These are phyloP conservation scores for Gloeophyllum trabeum DNA, from an alignment of 768 basidiomycete genomes.

Conservation along the genomic window DNA sequence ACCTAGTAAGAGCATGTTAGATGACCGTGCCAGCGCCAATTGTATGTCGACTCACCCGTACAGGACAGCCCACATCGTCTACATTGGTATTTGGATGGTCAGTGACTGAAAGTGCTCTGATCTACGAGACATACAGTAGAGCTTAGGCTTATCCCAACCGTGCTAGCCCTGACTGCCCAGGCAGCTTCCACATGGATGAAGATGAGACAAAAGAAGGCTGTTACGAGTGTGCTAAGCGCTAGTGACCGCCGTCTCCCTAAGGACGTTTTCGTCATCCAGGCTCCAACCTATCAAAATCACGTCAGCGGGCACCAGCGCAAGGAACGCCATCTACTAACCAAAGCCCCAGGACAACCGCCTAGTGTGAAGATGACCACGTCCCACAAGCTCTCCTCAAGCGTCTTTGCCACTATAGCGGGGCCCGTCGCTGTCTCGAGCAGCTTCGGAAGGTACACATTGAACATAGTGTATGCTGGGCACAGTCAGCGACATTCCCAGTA, in stretches of 20 bases:
- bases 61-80: slow-evolving; percentile 84
- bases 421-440: slow-evolving; percentile 48
- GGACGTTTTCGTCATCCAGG: slow-evolving; percentile 62
- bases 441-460: slow-evolving; percentile 87
- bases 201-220: slow-evolving; percentile 59
- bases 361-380: slow-evolving; percentile 82
- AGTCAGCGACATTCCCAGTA: slow-evolving; percentile 3
- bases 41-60: slow-evolving; percentile 38
- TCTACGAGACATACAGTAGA: slow-evolving; percentile 49
- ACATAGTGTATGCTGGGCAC: slow-evolving; percentile 70
- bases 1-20: slow-evolving; percentile 21
- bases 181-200: slow-evolving; percentile 53
- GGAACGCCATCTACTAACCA: slow-evolving; percentile 33
- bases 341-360: slow-evolving; percentile 75
- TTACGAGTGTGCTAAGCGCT: slow-evolving; percentile 63
- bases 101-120: too few relatives aligned
- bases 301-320: neutral
- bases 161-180: slow-evolving; percentile 51
- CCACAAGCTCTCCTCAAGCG: slow-evolving; percentile 57
- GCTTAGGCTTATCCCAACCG: slow-evolving; percentile 68
- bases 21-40: neutral
- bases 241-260: slow-evolving; percentile 67
- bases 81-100: too few relatives aligned
- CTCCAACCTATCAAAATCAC: too few relatives aligned
- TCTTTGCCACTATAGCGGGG: slow-evolving; percentile 22